These are phyloP conservation scores for Glomus cerebriforme DNA, from an alignment of 192 early-diverging fungal genomes.

Conservation along the genomic window DNA sequence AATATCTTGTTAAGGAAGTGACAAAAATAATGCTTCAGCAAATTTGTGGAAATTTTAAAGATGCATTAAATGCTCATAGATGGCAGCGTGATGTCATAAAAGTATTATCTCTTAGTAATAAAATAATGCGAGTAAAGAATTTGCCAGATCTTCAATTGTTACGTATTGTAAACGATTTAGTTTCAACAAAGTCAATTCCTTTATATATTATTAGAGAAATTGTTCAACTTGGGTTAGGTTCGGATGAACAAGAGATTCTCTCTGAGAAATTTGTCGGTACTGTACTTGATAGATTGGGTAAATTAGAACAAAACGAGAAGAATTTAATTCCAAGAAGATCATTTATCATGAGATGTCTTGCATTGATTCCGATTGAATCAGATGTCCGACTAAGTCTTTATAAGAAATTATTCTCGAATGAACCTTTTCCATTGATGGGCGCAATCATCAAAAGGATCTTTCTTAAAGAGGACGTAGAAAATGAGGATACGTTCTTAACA, in stretches of 20 bases:
- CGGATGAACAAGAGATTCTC: neutral
- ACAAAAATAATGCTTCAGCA: neutral
- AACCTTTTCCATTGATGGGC: slow-evolving; percentile 1
- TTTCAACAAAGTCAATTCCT: neutral
- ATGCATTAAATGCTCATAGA: neutral
- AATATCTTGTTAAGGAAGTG: neutral
- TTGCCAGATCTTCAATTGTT: slow-evolving; percentile 1
- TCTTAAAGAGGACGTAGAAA: neutral
- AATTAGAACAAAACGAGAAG: neutral
- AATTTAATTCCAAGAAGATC: neutral
- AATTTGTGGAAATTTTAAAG: neutral
- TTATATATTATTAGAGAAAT: neutral
- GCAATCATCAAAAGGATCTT: slow-evolving; percentile 9
- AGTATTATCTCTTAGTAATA: slow-evolving; percentile 7
- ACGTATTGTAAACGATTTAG: slow-evolving; percentile 24
- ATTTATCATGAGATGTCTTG: slow-evolving; percentile 15
- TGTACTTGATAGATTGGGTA: neutral
- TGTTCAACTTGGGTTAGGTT: neutral
- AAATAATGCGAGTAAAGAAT: neutral
- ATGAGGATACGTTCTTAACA: neutral
- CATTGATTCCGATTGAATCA: slow-evolving; percentile 1
- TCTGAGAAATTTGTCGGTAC: neutral
- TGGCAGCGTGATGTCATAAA: slow-evolving; percentile 6
- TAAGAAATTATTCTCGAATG: slow-evolving; percentile 9
- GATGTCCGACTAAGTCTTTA: neutral